phyloP scores from a whole-genome alignment of 1,284 basidiomycete species.

The Leccinum subspadiceum region DNA sequence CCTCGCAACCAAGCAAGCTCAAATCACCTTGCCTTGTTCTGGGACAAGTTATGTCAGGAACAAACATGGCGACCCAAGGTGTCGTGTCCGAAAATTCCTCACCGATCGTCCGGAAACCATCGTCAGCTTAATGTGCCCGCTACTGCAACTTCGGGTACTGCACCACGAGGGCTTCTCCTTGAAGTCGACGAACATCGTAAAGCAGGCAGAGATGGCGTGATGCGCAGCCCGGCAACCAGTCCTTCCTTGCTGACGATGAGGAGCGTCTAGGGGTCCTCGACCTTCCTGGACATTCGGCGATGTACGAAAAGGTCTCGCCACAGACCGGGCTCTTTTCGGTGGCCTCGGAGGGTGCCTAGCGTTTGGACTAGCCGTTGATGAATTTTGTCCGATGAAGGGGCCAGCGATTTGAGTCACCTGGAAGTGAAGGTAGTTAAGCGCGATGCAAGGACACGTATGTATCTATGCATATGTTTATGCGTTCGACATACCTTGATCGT shows the following conservation, averaged over 20 bases:
- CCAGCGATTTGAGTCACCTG: slow-evolving; percentile 83
- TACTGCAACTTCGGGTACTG: slow-evolving; percentile 99
- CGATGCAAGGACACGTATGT: slow-evolving; percentile 4
- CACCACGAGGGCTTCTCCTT: slow-evolving; percentile 87
- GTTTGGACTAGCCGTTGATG: slow-evolving; percentile 72
- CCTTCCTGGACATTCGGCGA: slow-evolving; percentile 85
- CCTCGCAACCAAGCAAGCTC: background rate
- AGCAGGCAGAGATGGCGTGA: slow-evolving; percentile 96
- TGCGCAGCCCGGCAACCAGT: slow-evolving; percentile 87
- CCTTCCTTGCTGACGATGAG: slow-evolving; percentile 85
- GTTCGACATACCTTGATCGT: slow-evolving; percentile 58
- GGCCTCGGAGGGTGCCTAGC: slow-evolving; percentile 93
- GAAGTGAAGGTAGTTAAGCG: slow-evolving; percentile 1
- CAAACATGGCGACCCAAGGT: slow-evolving; percentile 77
- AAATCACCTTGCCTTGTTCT: slow-evolving; percentile 67
- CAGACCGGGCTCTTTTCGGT: slow-evolving; percentile 96
- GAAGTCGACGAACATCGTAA: slow-evolving; percentile 78
- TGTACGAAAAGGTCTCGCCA: slow-evolving; percentile 93
- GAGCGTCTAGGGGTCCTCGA: slow-evolving; percentile 78
- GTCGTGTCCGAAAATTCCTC: slow-evolving; percentile 96
- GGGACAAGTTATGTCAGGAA: slow-evolving; percentile 84
- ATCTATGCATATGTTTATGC: slow-evolving; percentile 6
- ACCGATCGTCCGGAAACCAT: slow-evolving; percentile 87
- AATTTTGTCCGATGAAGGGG: slow-evolving; percentile 96
- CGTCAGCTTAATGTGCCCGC: slow-evolving; percentile 97